Evolutionary conservation across 2,329 filamentous ascomycete genomes (phyloP).

Genomic region (Diaporthe velutina): DNA sequence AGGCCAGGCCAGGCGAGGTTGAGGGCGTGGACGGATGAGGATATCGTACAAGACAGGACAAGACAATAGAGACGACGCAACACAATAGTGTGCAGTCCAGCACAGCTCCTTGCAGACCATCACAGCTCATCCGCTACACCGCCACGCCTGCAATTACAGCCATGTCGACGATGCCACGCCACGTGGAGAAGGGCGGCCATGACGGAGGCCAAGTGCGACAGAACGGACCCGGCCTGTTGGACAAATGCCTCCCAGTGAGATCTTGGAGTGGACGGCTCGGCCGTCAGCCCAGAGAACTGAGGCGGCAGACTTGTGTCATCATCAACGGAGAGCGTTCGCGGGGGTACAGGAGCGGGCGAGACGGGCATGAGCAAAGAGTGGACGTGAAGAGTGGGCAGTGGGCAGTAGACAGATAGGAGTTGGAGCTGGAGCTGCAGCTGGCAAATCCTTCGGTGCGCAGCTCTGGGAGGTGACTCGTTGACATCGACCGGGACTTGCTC

Average conservation of each 20-base stretch:
- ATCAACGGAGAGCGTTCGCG: background rate
- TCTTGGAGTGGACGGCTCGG: background rate
- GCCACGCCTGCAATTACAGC: conserved; percentile 27
- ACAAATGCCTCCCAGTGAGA: background rate
- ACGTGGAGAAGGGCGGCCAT: conserved; percentile 31
- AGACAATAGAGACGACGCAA: conserved; percentile 4
- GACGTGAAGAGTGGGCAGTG: background rate
- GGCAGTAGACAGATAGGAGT: background rate
- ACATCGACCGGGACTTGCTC: conserved; percentile 12
- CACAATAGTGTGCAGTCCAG: background rate
- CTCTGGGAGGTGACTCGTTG: conserved; percentile 6
- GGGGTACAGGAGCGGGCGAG: background rate
- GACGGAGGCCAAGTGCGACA: conserved; percentile 20
- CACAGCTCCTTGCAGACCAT: background rate
- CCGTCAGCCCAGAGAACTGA: conserved; percentile 21
- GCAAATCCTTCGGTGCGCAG: conserved; percentile 14
- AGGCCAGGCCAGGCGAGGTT: background rate
- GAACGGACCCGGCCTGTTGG: conserved; percentile 9
- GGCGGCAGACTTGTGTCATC: conserved; percentile 23
- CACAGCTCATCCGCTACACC: conserved; percentile 10
- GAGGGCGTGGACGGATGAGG: background rate
- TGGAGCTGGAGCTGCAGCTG: conserved; percentile 20
- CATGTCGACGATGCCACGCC: conserved; percentile 25
- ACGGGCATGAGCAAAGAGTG: background rate
- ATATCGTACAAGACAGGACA: conserved; percentile 14